Evolutionary conservation across 805 yeast species (phyloP).

Genomic region (Ogataea pilisensis): DNA sequence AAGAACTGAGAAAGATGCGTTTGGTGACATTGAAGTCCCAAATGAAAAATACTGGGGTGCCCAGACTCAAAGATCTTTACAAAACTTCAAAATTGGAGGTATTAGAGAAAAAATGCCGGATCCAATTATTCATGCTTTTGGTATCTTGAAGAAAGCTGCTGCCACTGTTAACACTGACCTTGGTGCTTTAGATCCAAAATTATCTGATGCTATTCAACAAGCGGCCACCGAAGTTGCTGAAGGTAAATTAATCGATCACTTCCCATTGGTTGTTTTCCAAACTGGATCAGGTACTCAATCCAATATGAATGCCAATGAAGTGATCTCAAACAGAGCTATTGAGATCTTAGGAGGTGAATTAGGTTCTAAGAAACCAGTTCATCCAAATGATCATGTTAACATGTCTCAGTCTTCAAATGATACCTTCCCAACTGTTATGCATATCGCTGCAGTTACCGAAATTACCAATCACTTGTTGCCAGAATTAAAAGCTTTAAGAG

Average conservation of each 20-base stretch:
- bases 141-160: slow-evolving; percentile 89
- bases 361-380: slow-evolving; percentile 93
- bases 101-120: slow-evolving; percentile 84
- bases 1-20: slow-evolving; percentile 91
- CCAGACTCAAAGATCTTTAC: slow-evolving; percentile 90
- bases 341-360: slow-evolving; percentile 88
- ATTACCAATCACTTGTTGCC: slow-evolving; percentile 75
- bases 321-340: slow-evolving; percentile 96
- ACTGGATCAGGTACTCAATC: slow-evolving; percentile 99
- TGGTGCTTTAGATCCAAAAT: slow-evolving; percentile 79
- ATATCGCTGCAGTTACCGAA: slow-evolving; percentile 95
- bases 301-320: slow-evolving; percentile 99
- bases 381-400: slow-evolving; percentile 98
- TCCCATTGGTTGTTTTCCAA: slow-evolving; percentile 98
- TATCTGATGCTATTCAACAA: slow-evolving; percentile 79
- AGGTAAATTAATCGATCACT: slow-evolving; percentile 89
- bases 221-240: slow-evolving; percentile 95
- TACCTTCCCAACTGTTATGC: slow-evolving; percentile 99
- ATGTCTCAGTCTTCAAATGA: slow-evolving; percentile 99
- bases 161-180: slow-evolving; percentile 83
- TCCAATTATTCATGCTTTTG: slow-evolving; percentile 88
- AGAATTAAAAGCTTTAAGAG: slow-evolving; percentile 70
- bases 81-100: slow-evolving; percentile 96
- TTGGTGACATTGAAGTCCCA: slow-evolving; percentile 61
- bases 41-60: slow-evolving; percentile 94